Percentiles rank a stretch among this genome's conserved stretches.
Conservation (phyloP, 306 rosid genomes). For the Acacia confusa region DNA sequence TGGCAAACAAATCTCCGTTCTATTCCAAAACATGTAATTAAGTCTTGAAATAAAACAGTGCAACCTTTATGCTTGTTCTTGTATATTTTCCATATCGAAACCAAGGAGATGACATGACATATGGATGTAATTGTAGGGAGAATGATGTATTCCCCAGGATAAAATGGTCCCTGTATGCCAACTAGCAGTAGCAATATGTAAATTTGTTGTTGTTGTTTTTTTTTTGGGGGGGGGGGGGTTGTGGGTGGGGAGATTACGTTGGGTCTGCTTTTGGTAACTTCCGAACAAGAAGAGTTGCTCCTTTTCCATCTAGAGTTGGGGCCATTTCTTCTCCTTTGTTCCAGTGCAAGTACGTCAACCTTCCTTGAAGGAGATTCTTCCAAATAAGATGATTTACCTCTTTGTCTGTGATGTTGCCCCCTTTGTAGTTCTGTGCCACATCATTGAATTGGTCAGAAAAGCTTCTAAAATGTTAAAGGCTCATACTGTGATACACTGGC, state of each 20-base stretch:
- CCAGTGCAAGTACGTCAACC: conserved; percentile 64
- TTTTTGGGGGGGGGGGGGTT: no score
- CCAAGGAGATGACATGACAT: neutral
- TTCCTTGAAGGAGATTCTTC: conserved; percentile 58
- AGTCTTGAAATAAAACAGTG: neutral
- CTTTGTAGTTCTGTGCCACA: conserved; percentile 55
- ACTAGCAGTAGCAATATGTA: conserved; percentile 5
- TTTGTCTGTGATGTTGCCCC: conserved; percentile 59
- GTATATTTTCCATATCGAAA: neutral
- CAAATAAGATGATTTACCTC: conserved; percentile 48
- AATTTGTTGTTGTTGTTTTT: neutral
- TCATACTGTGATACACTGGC: neutral
- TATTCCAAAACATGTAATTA: neutral
- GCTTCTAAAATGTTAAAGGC: neutral
- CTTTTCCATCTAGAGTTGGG: conserved; percentile 50
- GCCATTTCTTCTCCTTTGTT: conserved; percentile 69
- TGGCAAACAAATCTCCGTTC: neutral
- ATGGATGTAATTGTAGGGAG: neutral
- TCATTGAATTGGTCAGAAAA: conserved; percentile 15
- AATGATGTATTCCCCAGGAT: neutral
- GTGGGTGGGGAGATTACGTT: conserved; percentile 40
- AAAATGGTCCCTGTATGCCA: conserved; percentile 4
- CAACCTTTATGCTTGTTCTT: neutral
- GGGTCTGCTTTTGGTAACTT: conserved; percentile 60
- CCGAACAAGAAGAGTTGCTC: conserved; percentile 71